phyloP scores from a whole-genome alignment of 192 early-diverging fungal species.

The Coemansia sp. region DNA sequence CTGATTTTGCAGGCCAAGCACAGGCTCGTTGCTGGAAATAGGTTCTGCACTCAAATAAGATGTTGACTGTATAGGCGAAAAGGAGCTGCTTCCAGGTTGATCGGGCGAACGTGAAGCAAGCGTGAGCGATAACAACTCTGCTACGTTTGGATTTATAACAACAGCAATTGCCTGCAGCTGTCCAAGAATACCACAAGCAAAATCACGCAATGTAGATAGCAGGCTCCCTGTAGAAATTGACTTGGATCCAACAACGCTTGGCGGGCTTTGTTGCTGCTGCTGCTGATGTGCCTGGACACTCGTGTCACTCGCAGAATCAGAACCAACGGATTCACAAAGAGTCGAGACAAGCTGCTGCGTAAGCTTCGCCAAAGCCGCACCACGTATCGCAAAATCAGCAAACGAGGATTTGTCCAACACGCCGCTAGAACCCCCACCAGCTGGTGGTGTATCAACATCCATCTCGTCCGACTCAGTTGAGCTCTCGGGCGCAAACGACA shows the following conservation, averaged over 20 bases:
- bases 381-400: conserved; percentile 3
- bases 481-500: not conserved
- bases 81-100: not conserved
- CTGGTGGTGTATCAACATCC: not conserved
- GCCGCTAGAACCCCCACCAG: not conserved
- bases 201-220: conserved; percentile 18
- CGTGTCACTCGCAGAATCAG: not conserved
- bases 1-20: not conserved
- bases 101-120: not conserved
- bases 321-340: conserved; percentile 10
- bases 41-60: not conserved
- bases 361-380: conserved; percentile 19
- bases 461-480: conserved; percentile 1
- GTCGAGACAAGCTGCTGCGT: conserved; percentile 17
- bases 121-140: conserved; percentile 14
- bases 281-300: not conserved
- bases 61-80: not conserved
- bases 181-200: conserved; percentile 29
- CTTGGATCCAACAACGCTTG: not conserved
- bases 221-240: conserved; percentile 1
- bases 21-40: not conserved
- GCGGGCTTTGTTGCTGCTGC: not conserved
- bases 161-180: conserved; percentile 40
- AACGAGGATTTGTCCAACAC: not conserved
- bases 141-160: conserved; percentile 11